These are phyloP conservation scores for Salinomyces thailandicus DNA, from an alignment of 2,329 filamentous ascomycete genomes.

Conservation along the genomic window DNA sequence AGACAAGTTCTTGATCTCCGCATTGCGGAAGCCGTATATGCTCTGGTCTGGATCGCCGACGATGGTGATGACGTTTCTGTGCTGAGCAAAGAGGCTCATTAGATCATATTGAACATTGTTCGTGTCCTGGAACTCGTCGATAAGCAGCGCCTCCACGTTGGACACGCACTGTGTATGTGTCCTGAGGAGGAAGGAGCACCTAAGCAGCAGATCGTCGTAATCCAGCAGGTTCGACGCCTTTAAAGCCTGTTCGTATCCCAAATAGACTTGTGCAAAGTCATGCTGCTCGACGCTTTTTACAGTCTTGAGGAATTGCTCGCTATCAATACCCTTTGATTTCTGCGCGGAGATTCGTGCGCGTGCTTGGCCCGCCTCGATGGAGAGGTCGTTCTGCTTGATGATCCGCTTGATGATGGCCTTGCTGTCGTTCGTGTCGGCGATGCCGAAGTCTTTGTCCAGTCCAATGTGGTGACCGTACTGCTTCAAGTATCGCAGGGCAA, in stretches of 20 bases:
- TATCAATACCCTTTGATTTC: slow-evolving; percentile 46
- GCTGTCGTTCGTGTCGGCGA: slow-evolving; percentile 76
- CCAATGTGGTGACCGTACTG: slow-evolving; percentile 78
- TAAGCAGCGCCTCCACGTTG: slow-evolving; percentile 82
- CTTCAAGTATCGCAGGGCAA: slow-evolving; percentile 73
- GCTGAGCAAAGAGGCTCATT: slow-evolving; percentile 75
- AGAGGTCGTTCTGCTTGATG: slow-evolving; percentile 60
- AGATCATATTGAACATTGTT: slow-evolving; percentile 91
- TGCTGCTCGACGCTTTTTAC: slow-evolving; percentile 45
- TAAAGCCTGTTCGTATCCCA: slow-evolving; percentile 68
- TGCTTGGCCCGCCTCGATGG: slow-evolving; percentile 59
- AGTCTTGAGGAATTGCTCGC: slow-evolving; percentile 35
- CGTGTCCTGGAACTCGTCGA: slow-evolving; percentile 97
- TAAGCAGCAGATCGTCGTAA: slow-evolving; percentile 83
- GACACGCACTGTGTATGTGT: slow-evolving; percentile 68
- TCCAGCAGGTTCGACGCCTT: slow-evolving; percentile 72
- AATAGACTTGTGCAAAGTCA: slow-evolving; percentile 58
- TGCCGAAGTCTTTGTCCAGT: slow-evolving; percentile 72
- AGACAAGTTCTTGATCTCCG: slow-evolving; percentile 79
- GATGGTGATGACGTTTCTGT: slow-evolving; percentile 68
- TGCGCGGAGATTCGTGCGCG: slow-evolving; percentile 60
- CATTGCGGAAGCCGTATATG: slow-evolving; percentile 91
- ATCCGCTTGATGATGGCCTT: slow-evolving; percentile 71
- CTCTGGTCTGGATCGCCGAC: slow-evolving; percentile 96
- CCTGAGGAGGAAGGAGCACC: slow-evolving; percentile 68